Conservation (phyloP, 345 rosid species). For the Excoecaria cochinchinensis region DNA sequence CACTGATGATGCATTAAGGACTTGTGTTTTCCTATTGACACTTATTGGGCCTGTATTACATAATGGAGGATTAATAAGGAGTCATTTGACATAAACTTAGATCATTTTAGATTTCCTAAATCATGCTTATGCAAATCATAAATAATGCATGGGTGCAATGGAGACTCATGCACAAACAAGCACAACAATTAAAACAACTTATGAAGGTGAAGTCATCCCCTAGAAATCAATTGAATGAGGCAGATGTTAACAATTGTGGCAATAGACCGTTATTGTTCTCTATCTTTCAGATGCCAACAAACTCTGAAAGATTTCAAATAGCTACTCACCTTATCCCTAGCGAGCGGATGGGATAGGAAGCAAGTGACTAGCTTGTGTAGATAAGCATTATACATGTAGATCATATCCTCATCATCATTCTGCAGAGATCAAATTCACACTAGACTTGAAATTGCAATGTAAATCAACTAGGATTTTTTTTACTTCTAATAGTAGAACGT, state of each 20-base stretch:
- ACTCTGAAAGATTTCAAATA: constrained; percentile 10
- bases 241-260: not conserved
- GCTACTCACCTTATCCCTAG: constrained; percentile 80
- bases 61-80: not conserved
- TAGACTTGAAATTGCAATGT: not conserved
- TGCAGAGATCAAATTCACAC: constrained; percentile 15
- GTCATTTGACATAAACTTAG: not conserved
- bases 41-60: not conserved
- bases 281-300: not conserved
- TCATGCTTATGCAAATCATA: not conserved
- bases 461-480: not conserved
- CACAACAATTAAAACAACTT: not conserved
- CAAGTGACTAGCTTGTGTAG: constrained; percentile 86
- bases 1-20: not conserved
- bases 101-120: not conserved
- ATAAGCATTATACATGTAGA: constrained; percentile 88
- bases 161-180: not conserved
- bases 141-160: not conserved
- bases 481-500: not conserved
- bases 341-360: constrained; percentile 83
- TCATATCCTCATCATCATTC: constrained; percentile 82
- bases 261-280: not conserved
- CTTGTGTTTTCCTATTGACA: not conserved
- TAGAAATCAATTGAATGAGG: not conserved
- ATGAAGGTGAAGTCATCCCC: not conserved